Conservation (phyloP, 371 early-diverging fungal species). For the Choanephora cucurbitarum region DNA sequence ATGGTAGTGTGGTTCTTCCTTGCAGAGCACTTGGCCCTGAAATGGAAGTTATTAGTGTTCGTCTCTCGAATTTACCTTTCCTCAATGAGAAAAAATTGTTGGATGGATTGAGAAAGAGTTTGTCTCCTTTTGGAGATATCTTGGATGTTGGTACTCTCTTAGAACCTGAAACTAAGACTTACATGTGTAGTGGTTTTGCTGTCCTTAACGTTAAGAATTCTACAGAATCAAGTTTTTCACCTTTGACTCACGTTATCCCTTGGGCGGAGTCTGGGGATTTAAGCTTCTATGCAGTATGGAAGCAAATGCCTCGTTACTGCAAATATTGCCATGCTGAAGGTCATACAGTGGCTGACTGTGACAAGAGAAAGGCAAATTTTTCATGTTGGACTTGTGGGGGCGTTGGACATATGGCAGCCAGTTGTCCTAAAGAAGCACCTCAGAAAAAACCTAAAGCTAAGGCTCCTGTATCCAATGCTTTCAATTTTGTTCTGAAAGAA, state of each 20-base stretch:
- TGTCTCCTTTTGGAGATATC: neutral
- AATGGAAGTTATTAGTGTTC: neutral
- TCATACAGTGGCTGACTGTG: neutral
- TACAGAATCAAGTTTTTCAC: neutral
- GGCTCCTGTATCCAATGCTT: neutral
- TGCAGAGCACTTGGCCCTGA: neutral
- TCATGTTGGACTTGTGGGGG: neutral
- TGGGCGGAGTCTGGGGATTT: neutral
- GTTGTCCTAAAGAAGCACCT: neutral
- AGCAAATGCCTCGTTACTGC: neutral
- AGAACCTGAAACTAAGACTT: constrained; percentile 2
- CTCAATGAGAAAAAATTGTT: neutral
- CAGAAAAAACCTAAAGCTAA: neutral
- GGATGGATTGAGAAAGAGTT: neutral
- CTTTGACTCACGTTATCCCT: neutral
- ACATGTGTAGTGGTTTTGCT: neutral
- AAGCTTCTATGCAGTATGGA: constrained; percentile 4
- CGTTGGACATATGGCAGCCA: neutral
- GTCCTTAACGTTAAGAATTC: neutral
- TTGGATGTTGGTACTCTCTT: constrained; percentile 3
- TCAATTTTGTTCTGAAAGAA: too few species aligned
- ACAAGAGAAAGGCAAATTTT: neutral
- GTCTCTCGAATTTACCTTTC: neutral
- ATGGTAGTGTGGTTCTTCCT: neutral
- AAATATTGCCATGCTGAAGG: constrained; percentile 3